Percentiles rank a stretch among this genome's conserved stretches.
phyloP scores from a whole-genome alignment of 768 basidiomycete species.

The Candolleomyces eurysporus region DNA sequence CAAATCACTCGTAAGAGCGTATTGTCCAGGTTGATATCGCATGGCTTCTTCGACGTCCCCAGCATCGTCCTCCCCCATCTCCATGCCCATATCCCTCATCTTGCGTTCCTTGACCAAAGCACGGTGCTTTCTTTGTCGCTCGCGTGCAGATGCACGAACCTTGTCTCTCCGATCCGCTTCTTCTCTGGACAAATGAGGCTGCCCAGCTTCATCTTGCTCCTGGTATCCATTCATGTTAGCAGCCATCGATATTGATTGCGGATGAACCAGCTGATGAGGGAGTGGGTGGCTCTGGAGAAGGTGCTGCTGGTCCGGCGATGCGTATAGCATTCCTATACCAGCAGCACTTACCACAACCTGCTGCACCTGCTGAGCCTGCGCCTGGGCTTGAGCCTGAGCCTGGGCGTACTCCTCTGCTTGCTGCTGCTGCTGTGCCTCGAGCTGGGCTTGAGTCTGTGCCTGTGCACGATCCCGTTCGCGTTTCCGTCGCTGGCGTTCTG shows the following conservation, averaged over 20 bases:
- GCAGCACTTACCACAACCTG: slow-evolving; percentile 3
- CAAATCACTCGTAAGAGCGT: slow-evolving; percentile 35
- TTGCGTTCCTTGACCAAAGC: slow-evolving; percentile 75
- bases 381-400: slow-evolving; percentile 12
- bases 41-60: slow-evolving; percentile 51
- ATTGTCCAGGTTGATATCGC: slow-evolving; percentile 55
- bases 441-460: slow-evolving; percentile 23
- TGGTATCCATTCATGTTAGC: slow-evolving; percentile 1
- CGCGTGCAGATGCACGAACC: slow-evolving; percentile 73
- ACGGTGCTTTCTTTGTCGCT: slow-evolving; percentile 82
- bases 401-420: slow-evolving; percentile 6
- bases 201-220: slow-evolving; percentile 11
- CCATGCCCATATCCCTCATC: slow-evolving; percentile 77
- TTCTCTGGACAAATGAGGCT: slow-evolving; percentile 50
- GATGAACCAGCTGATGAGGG: background rate
- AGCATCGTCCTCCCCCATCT: slow-evolving; percentile 68
- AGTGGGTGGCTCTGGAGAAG: slow-evolving; percentile 7
- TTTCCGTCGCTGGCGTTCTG: slow-evolving; percentile 81
- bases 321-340: slow-evolving; percentile 7
- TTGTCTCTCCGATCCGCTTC: slow-evolving; percentile 67
- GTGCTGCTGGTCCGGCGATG: slow-evolving; percentile 18
- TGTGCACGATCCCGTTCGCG: slow-evolving; percentile 63
- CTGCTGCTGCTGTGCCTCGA: slow-evolving; percentile 15
- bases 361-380: slow-evolving; percentile 9
- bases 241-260: background rate